A percentile compares a stretch with the other conserved stretches of the same genome.
Conservation (phyloP, 1,284 basidiomycete genomes). For the Coniophora puteana region DNA sequence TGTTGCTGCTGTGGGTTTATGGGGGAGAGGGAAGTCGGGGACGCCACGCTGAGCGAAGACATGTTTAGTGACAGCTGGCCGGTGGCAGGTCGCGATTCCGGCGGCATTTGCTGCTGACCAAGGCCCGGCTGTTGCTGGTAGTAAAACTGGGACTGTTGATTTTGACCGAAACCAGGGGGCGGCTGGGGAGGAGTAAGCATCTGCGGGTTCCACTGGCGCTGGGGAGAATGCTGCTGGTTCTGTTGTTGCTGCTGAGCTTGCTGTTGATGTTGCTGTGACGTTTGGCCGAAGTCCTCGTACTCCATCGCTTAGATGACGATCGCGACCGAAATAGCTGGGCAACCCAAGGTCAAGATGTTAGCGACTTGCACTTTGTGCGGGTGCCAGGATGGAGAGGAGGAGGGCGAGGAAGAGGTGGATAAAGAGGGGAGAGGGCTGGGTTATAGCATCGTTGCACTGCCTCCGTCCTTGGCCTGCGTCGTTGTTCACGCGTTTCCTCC, state of each 20-base stretch:
- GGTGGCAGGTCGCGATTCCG: conserved; percentile 21
- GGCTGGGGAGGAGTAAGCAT: conserved; percentile 26
- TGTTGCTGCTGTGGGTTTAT: conserved; percentile 37
- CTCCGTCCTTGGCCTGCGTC: too few relatives aligned
- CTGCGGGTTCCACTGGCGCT: conserved; percentile 6
- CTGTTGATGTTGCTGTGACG: conserved; percentile 7
- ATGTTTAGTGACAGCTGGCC: conserved; percentile 59
- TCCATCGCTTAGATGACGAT: too few relatives aligned
- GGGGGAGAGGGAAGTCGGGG: conserved; percentile 59
- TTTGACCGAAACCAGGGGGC: conserved; percentile 31
- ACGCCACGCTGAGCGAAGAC: conserved; percentile 57
- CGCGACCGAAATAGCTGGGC: too few relatives aligned
- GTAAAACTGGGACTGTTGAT: conserved; percentile 25
- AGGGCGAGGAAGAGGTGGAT: too few relatives aligned
- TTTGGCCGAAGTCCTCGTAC: too few relatives aligned
- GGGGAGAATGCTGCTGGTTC: conserved; percentile 6
- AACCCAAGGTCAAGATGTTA: too few relatives aligned
- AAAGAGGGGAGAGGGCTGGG: too few relatives aligned
- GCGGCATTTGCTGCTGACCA: conserved; percentile 18
- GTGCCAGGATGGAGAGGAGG: too few relatives aligned
- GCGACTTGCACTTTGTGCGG: too few relatives aligned
- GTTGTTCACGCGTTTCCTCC: too few relatives aligned
- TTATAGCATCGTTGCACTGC: too few relatives aligned
- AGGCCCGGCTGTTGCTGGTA: conserved; percentile 19
- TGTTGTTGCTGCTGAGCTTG: conserved; percentile 11